Evolutionary conservation across 1,284 basidiomycete species (phyloP).

Genomic region (Dichomitus squalens): DNA sequence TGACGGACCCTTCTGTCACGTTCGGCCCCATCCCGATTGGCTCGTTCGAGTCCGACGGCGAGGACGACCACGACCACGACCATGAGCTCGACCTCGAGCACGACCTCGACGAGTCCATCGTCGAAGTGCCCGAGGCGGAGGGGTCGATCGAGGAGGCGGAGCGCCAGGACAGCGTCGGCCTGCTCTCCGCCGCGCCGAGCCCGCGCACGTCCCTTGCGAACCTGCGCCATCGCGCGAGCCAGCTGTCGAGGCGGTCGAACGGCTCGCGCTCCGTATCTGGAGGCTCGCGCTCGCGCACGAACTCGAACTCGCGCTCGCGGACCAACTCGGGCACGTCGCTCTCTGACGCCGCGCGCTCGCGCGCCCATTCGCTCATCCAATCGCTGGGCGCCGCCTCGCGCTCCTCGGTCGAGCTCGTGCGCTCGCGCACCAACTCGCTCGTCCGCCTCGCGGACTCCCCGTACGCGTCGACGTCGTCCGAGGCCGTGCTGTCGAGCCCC

Average conservation of each 20-base stretch:
- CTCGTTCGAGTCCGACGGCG: constrained; percentile 41
- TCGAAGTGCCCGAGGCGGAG: constrained; percentile 55
- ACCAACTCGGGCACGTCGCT: constrained; percentile 48
- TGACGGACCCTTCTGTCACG: constrained; percentile 37
- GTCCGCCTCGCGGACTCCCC: constrained; percentile 49
- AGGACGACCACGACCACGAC: constrained; percentile 38
- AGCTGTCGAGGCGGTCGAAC: constrained; percentile 33
- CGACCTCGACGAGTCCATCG: constrained; percentile 41
- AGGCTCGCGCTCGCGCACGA: constrained; percentile 32
- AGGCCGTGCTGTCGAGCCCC: constrained; percentile 48
- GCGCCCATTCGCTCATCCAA: constrained; percentile 66
- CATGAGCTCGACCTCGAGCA: constrained; percentile 41
- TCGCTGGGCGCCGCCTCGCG: constrained; percentile 61
- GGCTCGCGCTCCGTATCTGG: constrained; percentile 14
- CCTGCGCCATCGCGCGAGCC: constrained; percentile 44
- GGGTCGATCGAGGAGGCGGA: constrained; percentile 63
- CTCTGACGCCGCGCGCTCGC: constrained; percentile 47
- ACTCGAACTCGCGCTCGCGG: constrained; percentile 44
- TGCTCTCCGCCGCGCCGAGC: constrained; percentile 54
- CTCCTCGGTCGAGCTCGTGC: constrained; percentile 60
- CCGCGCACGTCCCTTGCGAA: constrained; percentile 58
- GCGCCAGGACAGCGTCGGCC: constrained; percentile 69
- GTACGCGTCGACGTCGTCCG: constrained; percentile 48
- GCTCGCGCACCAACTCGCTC: constrained; percentile 56
- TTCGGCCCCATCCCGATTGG: constrained; percentile 37